These are phyloP conservation scores for Pontederia crassipes DNA, from an alignment of 176 grass and related monocot species.

Conservation along the genomic window DNA sequence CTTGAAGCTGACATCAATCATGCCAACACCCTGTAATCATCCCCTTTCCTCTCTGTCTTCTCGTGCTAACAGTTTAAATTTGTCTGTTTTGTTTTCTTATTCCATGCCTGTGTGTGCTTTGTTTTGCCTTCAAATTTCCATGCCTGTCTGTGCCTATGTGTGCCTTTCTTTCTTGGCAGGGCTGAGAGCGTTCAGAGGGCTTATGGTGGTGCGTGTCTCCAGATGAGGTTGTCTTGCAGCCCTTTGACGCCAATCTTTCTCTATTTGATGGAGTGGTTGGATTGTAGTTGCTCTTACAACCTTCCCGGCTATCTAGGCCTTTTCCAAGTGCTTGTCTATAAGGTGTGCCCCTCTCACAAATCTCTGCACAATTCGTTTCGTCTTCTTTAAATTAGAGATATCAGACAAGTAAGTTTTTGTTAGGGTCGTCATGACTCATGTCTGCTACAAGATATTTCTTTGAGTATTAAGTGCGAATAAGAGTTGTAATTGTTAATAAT, in stretches of 20 bases:
- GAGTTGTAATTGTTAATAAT: too few relatives aligned
- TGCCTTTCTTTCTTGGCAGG: slow-evolving; percentile 26
- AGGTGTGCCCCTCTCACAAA: slow-evolving; percentile 26
- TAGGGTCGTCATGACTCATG: too few relatives aligned
- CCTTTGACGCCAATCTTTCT: slow-evolving; percentile 93
- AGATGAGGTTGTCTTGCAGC: slow-evolving; percentile 95
- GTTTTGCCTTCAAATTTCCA: too few relatives aligned
- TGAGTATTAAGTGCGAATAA: too few relatives aligned
- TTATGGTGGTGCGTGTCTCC: slow-evolving; percentile 89
- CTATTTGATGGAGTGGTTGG: slow-evolving; percentile 95
- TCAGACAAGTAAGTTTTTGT: background rate
- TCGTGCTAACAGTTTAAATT: too few relatives aligned
- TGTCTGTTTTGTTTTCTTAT: too few relatives aligned
- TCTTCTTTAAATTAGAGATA: background rate
- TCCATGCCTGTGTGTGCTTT: too few relatives aligned
- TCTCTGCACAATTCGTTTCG: background rate
- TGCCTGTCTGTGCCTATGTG: too few relatives aligned
- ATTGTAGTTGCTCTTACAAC: slow-evolving; percentile 78
- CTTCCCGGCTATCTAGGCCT: slow-evolving; percentile 91
- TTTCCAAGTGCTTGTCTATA: slow-evolving; percentile 87
- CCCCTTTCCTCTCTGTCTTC: background rate
- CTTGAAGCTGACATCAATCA: slow-evolving; percentile 98
- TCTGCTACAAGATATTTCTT: too few relatives aligned
- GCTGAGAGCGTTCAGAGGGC: slow-evolving; percentile 80
- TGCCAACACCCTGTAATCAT: slow-evolving; percentile 86